Evolutionary conservation across 192 early-diverging fungal genomes (phyloP).

Genomic region (Backusella liffmaniae): DNA sequence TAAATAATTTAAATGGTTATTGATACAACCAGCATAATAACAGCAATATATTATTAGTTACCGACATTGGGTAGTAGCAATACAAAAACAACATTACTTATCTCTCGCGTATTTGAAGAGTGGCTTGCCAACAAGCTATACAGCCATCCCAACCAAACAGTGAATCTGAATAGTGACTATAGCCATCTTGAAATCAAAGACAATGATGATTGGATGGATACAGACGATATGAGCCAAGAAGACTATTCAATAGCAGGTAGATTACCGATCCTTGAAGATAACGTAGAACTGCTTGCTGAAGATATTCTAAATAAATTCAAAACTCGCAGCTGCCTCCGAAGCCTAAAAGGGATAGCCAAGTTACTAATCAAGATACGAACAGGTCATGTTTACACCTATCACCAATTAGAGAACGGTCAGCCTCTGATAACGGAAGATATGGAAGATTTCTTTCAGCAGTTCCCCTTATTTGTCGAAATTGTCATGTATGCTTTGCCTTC

Average conservation of each 20-base stretch:
- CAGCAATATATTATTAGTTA: slow-evolving; percentile 8
- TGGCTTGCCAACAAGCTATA: slow-evolving; percentile 39
- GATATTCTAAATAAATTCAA: slow-evolving; percentile 39
- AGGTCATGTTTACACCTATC: slow-evolving; percentile 39
- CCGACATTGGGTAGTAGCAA: slow-evolving; percentile 36
- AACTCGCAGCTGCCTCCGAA: slow-evolving; percentile 7
- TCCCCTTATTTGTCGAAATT: slow-evolving; percentile 42
- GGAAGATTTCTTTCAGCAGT: slow-evolving; percentile 42
- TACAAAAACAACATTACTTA: slow-evolving; percentile 30
- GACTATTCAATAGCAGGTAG: slow-evolving; percentile 12
- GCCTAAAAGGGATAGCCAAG: slow-evolving; percentile 25
- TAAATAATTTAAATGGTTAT: slow-evolving; percentile 5
- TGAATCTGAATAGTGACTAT: not conserved
- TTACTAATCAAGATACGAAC: slow-evolving; percentile 37
- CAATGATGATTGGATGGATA: not conserved
- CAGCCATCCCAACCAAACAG: slow-evolving; percentile 14
- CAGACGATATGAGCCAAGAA: not conserved
- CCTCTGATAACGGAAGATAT: slow-evolving; percentile 32
- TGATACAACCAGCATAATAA: not conserved
- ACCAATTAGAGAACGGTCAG: slow-evolving; percentile 31
- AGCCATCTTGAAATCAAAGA: not conserved
- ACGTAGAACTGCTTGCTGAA: slow-evolving; percentile 34
- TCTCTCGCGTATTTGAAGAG: slow-evolving; percentile 40
- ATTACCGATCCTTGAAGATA: slow-evolving; percentile 42
- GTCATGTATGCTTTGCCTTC: slow-evolving; percentile 19